These are phyloP conservation scores for Jaltomata sinuosa DNA, from an alignment of 257 asterid genomes.

Conservation along the genomic window DNA sequence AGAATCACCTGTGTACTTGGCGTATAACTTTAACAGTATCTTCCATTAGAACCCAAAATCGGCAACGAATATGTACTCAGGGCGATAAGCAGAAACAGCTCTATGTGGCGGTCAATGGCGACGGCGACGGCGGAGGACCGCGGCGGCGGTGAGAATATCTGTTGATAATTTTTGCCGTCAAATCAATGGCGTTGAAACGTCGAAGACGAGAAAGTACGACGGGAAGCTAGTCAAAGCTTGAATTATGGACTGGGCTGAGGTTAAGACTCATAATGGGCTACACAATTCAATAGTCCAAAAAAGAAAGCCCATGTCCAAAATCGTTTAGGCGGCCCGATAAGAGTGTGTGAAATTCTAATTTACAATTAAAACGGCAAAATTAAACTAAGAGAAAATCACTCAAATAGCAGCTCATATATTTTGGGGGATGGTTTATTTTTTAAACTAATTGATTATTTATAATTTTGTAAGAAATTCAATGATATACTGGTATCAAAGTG, in stretches of 20 bases:
- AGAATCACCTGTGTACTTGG: background rate
- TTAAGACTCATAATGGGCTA: background rate
- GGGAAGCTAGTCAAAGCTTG: background rate
- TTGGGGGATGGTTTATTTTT: no score
- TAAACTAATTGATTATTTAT: no score
- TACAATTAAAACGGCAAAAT: no score
- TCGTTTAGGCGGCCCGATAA: background rate
- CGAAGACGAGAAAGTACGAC: background rate
- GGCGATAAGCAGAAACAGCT: background rate
- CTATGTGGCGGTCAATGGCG: background rate
- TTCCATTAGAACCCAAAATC: background rate
- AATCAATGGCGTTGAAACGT: background rate
- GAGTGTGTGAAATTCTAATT: no score
- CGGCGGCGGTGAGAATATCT: background rate
- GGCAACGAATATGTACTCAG: background rate
- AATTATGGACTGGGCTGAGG: background rate
- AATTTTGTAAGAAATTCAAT: no score
- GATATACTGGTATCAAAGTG: no score
- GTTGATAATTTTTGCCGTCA: background rate
- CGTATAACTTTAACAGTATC: background rate
- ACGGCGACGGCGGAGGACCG: background rate
- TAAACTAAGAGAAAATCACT: no score
- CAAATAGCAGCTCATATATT: no score
- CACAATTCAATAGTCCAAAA: background rate
- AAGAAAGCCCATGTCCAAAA: no score